Conservation (phyloP, 495 filamentous ascomycete species). For the Pyronema omphalodes region DNA sequence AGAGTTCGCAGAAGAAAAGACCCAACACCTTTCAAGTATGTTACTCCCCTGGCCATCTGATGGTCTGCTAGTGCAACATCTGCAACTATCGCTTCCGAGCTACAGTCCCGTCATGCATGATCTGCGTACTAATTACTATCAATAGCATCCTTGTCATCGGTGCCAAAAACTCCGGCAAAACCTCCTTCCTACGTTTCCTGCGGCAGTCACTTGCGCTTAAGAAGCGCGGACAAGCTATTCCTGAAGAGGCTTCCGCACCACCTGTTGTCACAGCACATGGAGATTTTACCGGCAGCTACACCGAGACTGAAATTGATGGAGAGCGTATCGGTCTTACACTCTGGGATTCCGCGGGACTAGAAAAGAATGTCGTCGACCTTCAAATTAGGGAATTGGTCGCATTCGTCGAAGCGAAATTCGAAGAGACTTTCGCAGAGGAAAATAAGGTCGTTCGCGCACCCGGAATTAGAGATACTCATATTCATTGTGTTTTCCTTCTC, state of each 20-base stretch:
- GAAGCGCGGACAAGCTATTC: conserved; percentile 43
- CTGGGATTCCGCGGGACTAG: conserved; percentile 88
- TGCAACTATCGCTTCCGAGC: not conserved
- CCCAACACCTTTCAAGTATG: conserved; percentile 96
- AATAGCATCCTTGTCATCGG: conserved; percentile 80
- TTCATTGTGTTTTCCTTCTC: conserved; percentile 86
- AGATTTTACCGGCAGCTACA: conserved; percentile 37
- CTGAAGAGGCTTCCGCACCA: conserved; percentile 31
- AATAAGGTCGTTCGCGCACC: conserved; percentile 91
- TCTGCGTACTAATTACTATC: not conserved
- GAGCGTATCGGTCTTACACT: conserved; percentile 86
- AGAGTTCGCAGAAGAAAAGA: conserved; percentile 87
- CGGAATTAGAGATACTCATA: conserved; percentile 86
- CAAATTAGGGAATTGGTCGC: conserved; percentile 78
- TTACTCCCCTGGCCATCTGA: not conserved
- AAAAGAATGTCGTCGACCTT: conserved; percentile 83
- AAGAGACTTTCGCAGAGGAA: conserved; percentile 93
- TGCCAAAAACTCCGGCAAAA: conserved; percentile 78
- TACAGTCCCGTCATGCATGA: not conserved
- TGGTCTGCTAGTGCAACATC: not conserved
- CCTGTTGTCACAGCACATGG: conserved; percentile 18
- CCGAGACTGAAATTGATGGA: conserved; percentile 86
- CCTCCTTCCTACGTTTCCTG: conserved; percentile 91
- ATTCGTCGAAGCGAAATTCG: conserved; percentile 94
- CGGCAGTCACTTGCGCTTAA: conserved; percentile 65